Conservation (phyloP, 108 stramenopile species). For the Stephanodiscus minutulus region DNA sequence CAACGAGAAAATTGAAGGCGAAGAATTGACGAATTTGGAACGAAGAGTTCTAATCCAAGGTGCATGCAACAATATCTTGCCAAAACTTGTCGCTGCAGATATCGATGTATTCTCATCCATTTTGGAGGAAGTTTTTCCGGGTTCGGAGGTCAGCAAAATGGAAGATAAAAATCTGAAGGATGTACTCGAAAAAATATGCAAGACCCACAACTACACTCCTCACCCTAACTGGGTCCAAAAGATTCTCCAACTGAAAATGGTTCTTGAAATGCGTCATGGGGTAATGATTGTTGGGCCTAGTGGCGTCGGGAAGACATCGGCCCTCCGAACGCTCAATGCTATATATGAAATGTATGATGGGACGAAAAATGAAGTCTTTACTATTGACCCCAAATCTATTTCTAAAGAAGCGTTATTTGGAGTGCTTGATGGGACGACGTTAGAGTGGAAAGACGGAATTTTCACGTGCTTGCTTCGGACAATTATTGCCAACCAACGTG, state of each 20-base stretch:
- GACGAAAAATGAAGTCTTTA: conserved; percentile 87
- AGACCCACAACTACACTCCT: conserved; percentile 56
- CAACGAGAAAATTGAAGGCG: conserved; percentile 51
- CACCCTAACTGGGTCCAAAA: conserved; percentile 91
- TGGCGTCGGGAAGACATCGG: conserved; percentile 84
- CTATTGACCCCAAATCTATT: conserved; percentile 97
- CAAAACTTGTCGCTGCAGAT: conserved; percentile 96
- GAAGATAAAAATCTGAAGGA: conserved; percentile 74
- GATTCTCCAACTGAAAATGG: conserved; percentile 93
- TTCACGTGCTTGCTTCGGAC: conserved; percentile 86
- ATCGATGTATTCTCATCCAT: conserved; percentile 81
- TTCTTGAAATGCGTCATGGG: conserved; percentile 75
- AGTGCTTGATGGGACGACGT: conserved; percentile 93
- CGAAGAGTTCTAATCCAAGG: conserved; percentile 84
- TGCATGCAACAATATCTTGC: conserved; percentile 94
- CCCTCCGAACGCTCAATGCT: conserved; percentile 77
- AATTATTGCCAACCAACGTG: conserved; percentile 93
- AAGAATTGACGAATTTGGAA: conserved; percentile 67
- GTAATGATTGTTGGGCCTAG: conserved; percentile 95
- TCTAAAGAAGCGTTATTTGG: conserved; percentile 94
- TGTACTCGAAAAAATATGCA: conserved; percentile 74
- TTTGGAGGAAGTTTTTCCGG: conserved; percentile 91
- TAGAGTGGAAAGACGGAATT: conserved; percentile 99
- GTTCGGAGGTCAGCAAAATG: conserved; percentile 76
- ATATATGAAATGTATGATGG: conserved; percentile 88